Conservation (phyloP, 2,329 filamentous ascomycete genomes). For the Byssochlamys sp. region DNA sequence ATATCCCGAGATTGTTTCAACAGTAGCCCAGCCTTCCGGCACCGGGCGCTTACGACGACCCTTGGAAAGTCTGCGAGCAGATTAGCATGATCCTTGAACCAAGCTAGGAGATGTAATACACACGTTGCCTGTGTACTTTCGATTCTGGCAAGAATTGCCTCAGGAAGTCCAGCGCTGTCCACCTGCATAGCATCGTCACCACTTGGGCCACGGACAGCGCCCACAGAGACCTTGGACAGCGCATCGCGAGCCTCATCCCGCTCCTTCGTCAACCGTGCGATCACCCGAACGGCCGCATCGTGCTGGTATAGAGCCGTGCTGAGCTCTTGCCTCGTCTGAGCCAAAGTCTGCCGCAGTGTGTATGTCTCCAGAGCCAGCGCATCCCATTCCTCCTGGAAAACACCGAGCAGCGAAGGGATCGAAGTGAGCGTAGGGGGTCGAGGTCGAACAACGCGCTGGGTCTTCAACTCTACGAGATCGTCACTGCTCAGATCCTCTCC, state of each 20-base stretch:
- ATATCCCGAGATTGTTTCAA: constrained; percentile 58
- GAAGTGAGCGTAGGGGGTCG: constrained; percentile 89
- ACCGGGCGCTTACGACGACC: constrained; percentile 80
- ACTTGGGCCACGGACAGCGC: constrained; percentile 39
- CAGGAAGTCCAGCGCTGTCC: constrained; percentile 67
- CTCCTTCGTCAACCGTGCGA: constrained; percentile 81
- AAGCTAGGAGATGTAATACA: constrained; percentile 25
- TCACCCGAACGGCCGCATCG: constrained; percentile 90
- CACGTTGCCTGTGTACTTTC: constrained; percentile 73
- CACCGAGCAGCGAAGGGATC: constrained; percentile 83
- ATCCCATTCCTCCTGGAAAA: constrained; percentile 98
- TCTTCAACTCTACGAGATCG: constrained; percentile 80
- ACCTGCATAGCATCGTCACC: constrained; percentile 86
- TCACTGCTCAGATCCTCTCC: constrained; percentile 73
- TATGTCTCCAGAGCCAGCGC: constrained; percentile 83
- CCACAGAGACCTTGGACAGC: constrained; percentile 72
- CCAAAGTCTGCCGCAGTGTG: constrained; percentile 77
- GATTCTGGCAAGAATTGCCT: constrained; percentile 60
- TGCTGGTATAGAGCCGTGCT: constrained; percentile 92
- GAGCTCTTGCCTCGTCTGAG: constrained; percentile 84
- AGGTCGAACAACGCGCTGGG: constrained; percentile 72
- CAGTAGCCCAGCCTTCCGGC: constrained; percentile 73
- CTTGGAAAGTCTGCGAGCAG: constrained; percentile 61
- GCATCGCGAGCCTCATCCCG: constrained; percentile 86
- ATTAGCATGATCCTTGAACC: constrained; percentile 6